Base-by-base conservation (phyloP, 805 yeast genomes). In the Ogataea paraovalis region DNA sequence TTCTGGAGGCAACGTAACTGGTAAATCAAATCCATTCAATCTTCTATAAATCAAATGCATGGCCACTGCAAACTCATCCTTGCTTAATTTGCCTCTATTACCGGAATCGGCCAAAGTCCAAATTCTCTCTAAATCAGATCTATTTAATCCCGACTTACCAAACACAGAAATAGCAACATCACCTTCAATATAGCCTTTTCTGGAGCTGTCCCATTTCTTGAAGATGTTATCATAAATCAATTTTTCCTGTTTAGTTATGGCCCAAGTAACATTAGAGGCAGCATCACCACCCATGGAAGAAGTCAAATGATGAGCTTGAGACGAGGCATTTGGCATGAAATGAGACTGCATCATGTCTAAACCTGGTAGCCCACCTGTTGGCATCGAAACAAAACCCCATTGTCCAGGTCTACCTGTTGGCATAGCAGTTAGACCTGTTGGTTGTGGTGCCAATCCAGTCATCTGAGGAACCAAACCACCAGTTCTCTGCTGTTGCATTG, bases 11-110 rank as follows among this genome's bases (percentile, higher is more conserved):
- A 92, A 75, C 46, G 82, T 72, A 42, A 74, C 62, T 21, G 99
- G 99, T 43, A 94, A 69, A n/a, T 85, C 88, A 53, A 79, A 81
- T 2, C 97, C 97, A 61, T 90, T 91, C 62, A 92, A 71, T 52
- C 92, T 79, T 65, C 97, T 80, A 69, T 94, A 92, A 39, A 92
- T 92, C 49, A 92, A 74, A 73, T 95, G 97, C 98, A 92, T 94
- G 28, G 98, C 97, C 32, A 94, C 90, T 0, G 96, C 85, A 70
- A 92, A 94, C 65, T 89, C 96, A 64, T 92, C 97, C 59, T 80
- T 82, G 64, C 87, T 87, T 55, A 92, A 79, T 61, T 79, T 82
- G 4, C 97, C 97, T 46, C 85, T 76, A 64, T 90, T 86, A 46
- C 83, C 82, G 14, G 83, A 78, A 64, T 94, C 98, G 47, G 91